A percentile compares a stretch with the other conserved stretches of the same genome.
These are phyloP conservation scores for Yamadazyma conglobata DNA, from an alignment of 1,139 yeast genomes.

Conservation along the genomic window DNA sequence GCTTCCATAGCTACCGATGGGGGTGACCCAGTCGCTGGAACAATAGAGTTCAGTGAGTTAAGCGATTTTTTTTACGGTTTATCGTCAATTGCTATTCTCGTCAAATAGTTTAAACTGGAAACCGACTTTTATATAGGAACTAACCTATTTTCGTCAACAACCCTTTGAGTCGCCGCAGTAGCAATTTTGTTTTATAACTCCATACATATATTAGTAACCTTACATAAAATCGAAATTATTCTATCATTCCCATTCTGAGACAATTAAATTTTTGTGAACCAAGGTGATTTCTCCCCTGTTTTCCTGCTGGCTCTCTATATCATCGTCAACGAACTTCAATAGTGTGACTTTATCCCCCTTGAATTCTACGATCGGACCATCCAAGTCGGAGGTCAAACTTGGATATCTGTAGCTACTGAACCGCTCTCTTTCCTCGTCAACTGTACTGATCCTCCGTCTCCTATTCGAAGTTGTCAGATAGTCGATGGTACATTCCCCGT, in stretches of 20 bases:
- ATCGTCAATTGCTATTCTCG: no score
- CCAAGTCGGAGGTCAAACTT: conserved; percentile 40
- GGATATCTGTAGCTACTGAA: conserved; percentile 52
- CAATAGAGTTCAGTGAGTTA: no score
- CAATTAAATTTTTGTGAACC: conserved; percentile 29
- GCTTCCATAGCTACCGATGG: no score
- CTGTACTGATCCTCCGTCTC: conserved; percentile 39
- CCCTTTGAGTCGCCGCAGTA: no score
- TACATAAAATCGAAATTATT: no score
- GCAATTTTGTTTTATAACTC: no score
- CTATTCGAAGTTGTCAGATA: conserved; percentile 7
- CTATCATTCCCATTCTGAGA: conserved; percentile 44
- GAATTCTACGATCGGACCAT: conserved; percentile 60
- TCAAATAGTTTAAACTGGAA: no score
- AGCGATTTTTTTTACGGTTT: no score
- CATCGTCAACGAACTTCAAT: conserved; percentile 20
- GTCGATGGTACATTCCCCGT: conserved; percentile 16
- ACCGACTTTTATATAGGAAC: no score
- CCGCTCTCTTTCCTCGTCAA: conserved; percentile 56
- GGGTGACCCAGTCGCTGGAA: no score
- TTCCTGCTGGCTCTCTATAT: conserved; percentile 10
- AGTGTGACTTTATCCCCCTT: conserved; percentile 49
- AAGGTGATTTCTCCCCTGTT: conserved; percentile 21
- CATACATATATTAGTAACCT: no score
- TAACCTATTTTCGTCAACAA: no score